Base-by-base conservation (phyloP, 495 filamentous ascomycete species). In the Aspergillus bridgeri region DNA sequence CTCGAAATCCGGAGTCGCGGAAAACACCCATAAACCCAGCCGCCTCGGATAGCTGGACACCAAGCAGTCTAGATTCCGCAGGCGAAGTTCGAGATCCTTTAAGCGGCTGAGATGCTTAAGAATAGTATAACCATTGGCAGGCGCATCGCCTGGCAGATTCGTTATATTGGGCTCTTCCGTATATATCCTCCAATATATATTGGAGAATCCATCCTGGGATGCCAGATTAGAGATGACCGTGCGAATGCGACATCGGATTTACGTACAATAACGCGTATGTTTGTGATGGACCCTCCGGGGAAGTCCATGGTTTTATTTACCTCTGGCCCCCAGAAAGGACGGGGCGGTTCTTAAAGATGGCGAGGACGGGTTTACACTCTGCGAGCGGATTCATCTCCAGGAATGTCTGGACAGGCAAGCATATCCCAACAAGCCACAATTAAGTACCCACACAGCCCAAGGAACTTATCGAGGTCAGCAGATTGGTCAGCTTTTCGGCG, bases 101-200 rank as follows among this genome's bases (percentile, higher is more conserved):
- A 79, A 65, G 42, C 74, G 75, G 58, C 75, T 74, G 11, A 78
- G 64, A 66, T 78, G 75, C 46, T 73, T 77, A 20, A 79, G 64
- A 52, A 78, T 75, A 3, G 70, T 73, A 51, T 70, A 75, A 42
- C 72, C 71, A 63, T 75, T 79, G 33, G 73, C 61, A 9, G 69
- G 69, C 18, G 66, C 62, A 19, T 79, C 76, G 23, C 65, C 65
- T n/a, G 72, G 57, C 42, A 64, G 60, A 59, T 65, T 75, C 17
- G 65, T 46, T 53, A 68, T 71, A 58, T 63, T 65, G 42, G 65
- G 59, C 51, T 78, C 76, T 57, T 78, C 76, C 19, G 74, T 77
- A 60, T 79, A 79, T 59, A 78, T 78, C 58, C 76, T 75, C 75
- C 75, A 79, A 49, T 78, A 74, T 8, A 79, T 78, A 24, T 69